Conservation (phyloP, 495 filamentous ascomycete genomes). For the Neurospora pannonica region DNA sequence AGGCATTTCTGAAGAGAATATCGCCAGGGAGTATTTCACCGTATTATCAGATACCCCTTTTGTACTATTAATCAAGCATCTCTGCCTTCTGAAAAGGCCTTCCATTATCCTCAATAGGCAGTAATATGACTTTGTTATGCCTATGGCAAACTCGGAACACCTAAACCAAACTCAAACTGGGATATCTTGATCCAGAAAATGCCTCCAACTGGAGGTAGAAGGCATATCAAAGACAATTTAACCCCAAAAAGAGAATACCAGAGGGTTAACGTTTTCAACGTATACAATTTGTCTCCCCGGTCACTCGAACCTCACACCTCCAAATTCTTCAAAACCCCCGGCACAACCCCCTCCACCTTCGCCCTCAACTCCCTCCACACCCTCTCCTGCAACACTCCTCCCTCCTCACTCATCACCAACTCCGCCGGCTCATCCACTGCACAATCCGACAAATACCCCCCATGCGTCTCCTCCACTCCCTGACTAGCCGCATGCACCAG, state of each 20-base stretch:
- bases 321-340: conserved; percentile 15
- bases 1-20: not conserved
- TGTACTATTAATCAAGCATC: not conserved
- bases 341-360: conserved; percentile 37
- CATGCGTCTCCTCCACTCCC: conserved; percentile 29
- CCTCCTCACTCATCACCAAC: not conserved
- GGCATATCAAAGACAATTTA: not conserved
- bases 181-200: not conserved
- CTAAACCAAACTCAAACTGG: not conserved
- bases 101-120: not conserved
- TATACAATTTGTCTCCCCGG: not conserved
- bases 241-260: accelerated
- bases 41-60: not conserved
- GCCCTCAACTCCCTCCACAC: conserved; percentile 44
- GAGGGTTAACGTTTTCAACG: not conserved
- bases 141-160: not conserved
- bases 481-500: conserved; percentile 27
- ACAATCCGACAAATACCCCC: conserved; percentile 34
- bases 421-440: conserved; percentile 1
- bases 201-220: not conserved
- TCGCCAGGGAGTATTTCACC: not conserved
- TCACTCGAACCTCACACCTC: not conserved
- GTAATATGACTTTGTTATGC: not conserved
- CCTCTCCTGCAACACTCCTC: conserved; percentile 9
- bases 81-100: not conserved